Evolutionary conservation across 1,284 basidiomycete species (phyloP).

Genomic region (Hemileia vastatrix): DNA sequence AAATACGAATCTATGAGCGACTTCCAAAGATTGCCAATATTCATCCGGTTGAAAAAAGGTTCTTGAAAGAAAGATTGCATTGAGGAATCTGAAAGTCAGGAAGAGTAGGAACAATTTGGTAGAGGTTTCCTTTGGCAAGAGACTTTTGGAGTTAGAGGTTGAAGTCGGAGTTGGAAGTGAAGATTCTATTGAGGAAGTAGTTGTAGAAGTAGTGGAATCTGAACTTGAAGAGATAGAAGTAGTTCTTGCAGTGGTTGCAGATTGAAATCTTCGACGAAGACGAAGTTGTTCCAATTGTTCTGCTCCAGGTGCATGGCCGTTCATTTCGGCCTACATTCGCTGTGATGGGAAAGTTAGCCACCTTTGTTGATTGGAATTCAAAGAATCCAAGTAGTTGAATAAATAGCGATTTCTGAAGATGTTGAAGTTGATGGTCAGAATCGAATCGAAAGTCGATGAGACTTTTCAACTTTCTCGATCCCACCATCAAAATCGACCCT

Average conservation of each 20-base stretch:
- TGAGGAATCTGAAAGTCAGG: constrained; percentile 44
- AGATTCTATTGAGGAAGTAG: neutral
- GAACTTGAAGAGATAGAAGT: neutral
- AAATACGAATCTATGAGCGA: constrained; percentile 77
- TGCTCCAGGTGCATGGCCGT: neutral
- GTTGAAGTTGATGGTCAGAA: too few relatives aligned
- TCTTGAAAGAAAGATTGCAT: constrained; percentile 56
- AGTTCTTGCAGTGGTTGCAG: neutral
- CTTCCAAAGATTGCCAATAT: constrained; percentile 88
- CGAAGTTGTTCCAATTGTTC: neutral
- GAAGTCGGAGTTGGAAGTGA: neutral
- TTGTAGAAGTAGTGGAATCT: neutral
- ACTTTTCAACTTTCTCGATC: neutral
- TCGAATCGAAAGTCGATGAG: neutral
- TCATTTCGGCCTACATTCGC: neutral
- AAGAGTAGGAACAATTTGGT: constrained; percentile 33
- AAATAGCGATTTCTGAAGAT: neutral
- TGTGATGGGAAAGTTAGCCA: too few relatives aligned
- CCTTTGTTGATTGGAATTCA: neutral
- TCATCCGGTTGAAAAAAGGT: constrained; percentile 98
- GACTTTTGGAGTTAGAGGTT: too few relatives aligned
- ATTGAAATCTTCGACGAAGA: neutral
- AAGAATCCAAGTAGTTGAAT: neutral
- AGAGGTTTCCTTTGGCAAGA: neutral
- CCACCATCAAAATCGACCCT: too few relatives aligned